Percentiles rank a stretch among this genome's conserved stretches.
These are phyloP conservation scores for Pleurotus platypus DNA, from an alignment of 768 basidiomycete genomes.

Conservation along the genomic window DNA sequence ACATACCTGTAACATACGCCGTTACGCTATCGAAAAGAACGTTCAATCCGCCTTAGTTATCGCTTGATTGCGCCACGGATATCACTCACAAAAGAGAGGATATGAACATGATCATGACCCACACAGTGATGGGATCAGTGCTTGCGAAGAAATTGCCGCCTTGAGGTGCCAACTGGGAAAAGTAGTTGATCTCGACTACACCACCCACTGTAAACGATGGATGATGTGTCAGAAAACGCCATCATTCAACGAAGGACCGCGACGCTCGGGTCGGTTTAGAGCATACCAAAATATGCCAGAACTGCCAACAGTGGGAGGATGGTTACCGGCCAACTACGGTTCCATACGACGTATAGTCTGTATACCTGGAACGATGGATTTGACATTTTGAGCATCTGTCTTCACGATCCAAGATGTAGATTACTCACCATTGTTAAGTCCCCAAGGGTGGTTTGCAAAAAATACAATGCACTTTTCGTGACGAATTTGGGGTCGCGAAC, in stretches of 20 bases:
- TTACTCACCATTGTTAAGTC: not conserved
- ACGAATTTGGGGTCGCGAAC: not conserved
- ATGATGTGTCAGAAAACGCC: not conserved
- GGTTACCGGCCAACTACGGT: not conserved
- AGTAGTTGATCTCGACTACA: not conserved
- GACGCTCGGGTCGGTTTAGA: too few species aligned
- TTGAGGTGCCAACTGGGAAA: not conserved
- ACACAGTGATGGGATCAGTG: not conserved
- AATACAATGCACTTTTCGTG: not conserved
- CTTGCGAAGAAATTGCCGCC: not conserved
- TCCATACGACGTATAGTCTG: not conserved
- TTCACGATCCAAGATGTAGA: not conserved
- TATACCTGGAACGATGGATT: not conserved
- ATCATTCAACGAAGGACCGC: not conserved
- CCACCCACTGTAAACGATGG: not conserved
- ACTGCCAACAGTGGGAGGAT: not conserved
- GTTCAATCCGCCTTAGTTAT: too few species aligned
- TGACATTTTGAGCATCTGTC: not conserved
- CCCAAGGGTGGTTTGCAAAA: not conserved
- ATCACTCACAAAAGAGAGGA: not conserved
- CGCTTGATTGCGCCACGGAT: too few species aligned
- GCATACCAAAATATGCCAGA: not conserved
- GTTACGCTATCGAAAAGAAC: not conserved
- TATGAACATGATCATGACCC: slow-evolving; percentile 1
- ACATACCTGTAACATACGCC: not conserved